Base-by-base conservation (phyloP, 2,329 filamentous ascomycete species). In the Colletotrichum sp. region DNA sequence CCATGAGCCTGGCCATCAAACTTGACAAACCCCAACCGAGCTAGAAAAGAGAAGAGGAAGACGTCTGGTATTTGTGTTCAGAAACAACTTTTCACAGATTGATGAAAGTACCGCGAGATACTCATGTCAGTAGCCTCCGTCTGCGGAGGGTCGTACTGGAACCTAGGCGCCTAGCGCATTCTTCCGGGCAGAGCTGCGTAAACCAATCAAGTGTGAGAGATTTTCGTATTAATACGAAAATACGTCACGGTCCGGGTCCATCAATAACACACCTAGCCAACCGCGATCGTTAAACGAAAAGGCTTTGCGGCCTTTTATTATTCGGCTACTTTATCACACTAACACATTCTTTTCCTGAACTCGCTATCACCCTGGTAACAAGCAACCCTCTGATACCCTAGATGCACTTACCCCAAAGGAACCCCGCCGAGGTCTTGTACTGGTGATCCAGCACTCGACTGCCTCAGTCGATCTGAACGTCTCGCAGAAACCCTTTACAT, bases 201-300 rank as follows among this genome's bases (percentile, higher is more conserved):
- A 29, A 21, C 54, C 1, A 57, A 29, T 57, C 24, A 29, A 29
- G 24, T 3, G 24, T 29, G 3, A 29, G 21, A 18, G 2, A 18
- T 63, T 63, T 43, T 63, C 59, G 59, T 63, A 63, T 63, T 43
- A 63, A 62, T 63, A 63, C 59, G 59, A 63, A 63, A 63, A 64
- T 18, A 29, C 43, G 15, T 9, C 16, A n/a, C 16, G 13, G 18
- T 9, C 18, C 5, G 38, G 18, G 38, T 12, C 9, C 38, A 12
- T n/a, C 43, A 21, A 21, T 21, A 51, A 51, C n/a, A 51, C 43
- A 51, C 43, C n/a, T 16, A 51, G 43, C 43, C 43, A 21, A 51
- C n/a, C 43, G 21, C n/a, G 11, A 8, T 51, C 43, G n/a, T 51
- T 8, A 2, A 21, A 13, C 43, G n/a, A 51, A 51, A 51, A 24